Base-by-base conservation (phyloP, 495 filamentous ascomycete genomes). In the Chaetomium fimeti region DNA sequence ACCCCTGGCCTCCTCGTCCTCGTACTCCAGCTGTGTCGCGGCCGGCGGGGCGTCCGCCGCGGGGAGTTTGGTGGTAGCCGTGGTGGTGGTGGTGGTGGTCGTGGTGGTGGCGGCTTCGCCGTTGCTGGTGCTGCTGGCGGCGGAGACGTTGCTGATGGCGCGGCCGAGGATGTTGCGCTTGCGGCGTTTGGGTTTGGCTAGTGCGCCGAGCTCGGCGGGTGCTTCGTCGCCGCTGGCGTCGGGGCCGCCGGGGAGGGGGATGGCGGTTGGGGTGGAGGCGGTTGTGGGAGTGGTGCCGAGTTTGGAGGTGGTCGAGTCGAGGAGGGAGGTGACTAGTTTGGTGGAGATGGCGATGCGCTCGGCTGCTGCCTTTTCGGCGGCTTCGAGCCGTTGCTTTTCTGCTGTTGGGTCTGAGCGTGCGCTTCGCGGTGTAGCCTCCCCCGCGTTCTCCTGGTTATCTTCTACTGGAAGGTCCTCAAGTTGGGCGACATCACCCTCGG, bases 61-160 rank as follows among this genome's bases (percentile, higher is more conserved):
- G 77, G 77, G 3, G 67, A 11, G 15, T 45, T n/a, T 53, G 29
- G 25, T 42, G 7, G 48, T 42, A 25, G 12, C 36, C 25, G 36
- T 57, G 18, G 38, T 36, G 28, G 13, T 54, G 29, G 51, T 57
- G 24, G 8, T 29, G 13, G 13, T 28, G 6, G 25, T 13, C 4
- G 18, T 3, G 20, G n/a, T 24, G 27, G 29, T 13, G 12, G 66
- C 42, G 16, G 61, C 59, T 29, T 59, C 71, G n/a, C 49, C 64
- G 43, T 59, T 64, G 25, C 43, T 65, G 36, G 29, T 40, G 51
- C 64, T 71, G 54, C 77, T 78, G 0, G 69, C 72, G 0, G 77
- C 73, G 1, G 81, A 84, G 0, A 77, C 75, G 64, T 83, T 85
- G 65, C 82, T 84, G 13, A 78, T 67, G 0, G 77, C 82, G 42